Conservation (phyloP, 805 yeast species). For the Clavispora asparagi region DNA sequence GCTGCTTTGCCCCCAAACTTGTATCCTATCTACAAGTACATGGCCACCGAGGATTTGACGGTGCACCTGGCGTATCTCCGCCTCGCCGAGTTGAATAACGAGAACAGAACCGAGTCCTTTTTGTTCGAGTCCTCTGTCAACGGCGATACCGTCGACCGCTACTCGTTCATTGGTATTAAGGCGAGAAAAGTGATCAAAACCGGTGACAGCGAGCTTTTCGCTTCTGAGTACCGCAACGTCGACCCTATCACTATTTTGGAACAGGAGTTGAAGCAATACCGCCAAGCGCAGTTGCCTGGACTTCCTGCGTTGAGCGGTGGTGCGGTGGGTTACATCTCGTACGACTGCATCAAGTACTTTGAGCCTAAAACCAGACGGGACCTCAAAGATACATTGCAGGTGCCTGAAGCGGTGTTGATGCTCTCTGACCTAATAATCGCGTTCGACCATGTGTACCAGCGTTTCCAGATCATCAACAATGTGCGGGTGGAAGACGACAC, state of each 20-base stretch:
- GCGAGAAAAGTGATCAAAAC: conserved; percentile 83
- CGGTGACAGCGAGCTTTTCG: conserved; percentile 45
- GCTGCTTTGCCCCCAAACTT: conserved; percentile 46
- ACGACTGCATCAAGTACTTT: conserved; percentile 94
- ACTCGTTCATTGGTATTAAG: conserved; percentile 81
- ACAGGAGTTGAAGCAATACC: conserved; percentile 57
- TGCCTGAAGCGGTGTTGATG: conserved; percentile 94
- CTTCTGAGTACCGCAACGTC: conserved; percentile 39
- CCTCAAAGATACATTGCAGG: conserved; percentile 69
- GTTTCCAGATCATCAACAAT: conserved; percentile 87
- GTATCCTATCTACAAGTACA: conserved; percentile 74
- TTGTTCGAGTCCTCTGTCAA: conserved; percentile 84
- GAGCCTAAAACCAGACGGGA: conserved; percentile 84
- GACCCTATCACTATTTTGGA: conserved; percentile 82
- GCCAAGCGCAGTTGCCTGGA: conserved; percentile 76
- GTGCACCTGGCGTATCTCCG: conserved; percentile 89
- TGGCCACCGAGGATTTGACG: conserved; percentile 73
- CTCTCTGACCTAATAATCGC: conserved; percentile 85
- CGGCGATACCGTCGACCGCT: conserved; percentile 86
- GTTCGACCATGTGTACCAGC: conserved; percentile 89
- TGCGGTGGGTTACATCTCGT: conserved; percentile 92
- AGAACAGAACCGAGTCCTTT: conserved; percentile 60
- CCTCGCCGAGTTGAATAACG: conserved; percentile 58
- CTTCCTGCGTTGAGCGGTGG: conserved; percentile 88
- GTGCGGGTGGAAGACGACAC: conserved; percentile 40